A percentile compares a stretch with the other conserved stretches of the same genome.
Evolutionary conservation across 2,329 filamentous ascomycete species (phyloP).

Genomic region (Chaetomium globosum): DNA sequence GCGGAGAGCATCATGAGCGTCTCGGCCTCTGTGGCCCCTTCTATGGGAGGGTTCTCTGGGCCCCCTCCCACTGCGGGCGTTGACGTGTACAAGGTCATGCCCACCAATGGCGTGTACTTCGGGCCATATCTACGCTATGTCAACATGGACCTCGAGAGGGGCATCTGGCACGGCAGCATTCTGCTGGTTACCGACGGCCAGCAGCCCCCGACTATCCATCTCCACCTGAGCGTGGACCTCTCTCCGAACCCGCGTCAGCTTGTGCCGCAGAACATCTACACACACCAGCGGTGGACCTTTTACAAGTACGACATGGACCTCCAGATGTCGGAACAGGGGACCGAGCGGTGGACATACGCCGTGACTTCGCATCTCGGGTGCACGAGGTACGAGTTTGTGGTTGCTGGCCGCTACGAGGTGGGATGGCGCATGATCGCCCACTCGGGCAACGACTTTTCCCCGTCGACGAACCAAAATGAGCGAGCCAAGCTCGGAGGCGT

Average conservation of each 20-base stretch:
- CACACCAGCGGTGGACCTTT: conserved; percentile 92
- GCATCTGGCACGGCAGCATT: conserved; percentile 90
- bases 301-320: conserved; percentile 92
- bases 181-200: conserved; percentile 87
- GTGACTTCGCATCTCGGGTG: conserved; percentile 96
- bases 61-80: conserved; percentile 88
- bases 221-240: conserved; percentile 85
- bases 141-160: conserved; percentile 94
- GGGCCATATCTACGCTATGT: conserved; percentile 93
- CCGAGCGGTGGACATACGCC: conserved; percentile 93
- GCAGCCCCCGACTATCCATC: conserved; percentile 93
- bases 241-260: conserved; percentile 91
- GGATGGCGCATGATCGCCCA: conserved; percentile 96
- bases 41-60: conserved; percentile 79
- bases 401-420: conserved; percentile 85
- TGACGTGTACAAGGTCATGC: conserved; percentile 89
- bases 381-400: conserved; percentile 96
- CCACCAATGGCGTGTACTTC: conserved; percentile 97
- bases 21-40: conserved; percentile 71
- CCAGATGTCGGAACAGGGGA: conserved; percentile 79
- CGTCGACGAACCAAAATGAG: conserved; percentile 84
- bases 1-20: conserved; percentile 85
- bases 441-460: conserved; percentile 92
- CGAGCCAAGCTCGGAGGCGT: conserved; percentile 82
- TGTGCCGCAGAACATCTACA: conserved; percentile 77